phyloP scores from a whole-genome alignment of 169 alveolate species.

The Plasmodium blacklocki region DNA sequence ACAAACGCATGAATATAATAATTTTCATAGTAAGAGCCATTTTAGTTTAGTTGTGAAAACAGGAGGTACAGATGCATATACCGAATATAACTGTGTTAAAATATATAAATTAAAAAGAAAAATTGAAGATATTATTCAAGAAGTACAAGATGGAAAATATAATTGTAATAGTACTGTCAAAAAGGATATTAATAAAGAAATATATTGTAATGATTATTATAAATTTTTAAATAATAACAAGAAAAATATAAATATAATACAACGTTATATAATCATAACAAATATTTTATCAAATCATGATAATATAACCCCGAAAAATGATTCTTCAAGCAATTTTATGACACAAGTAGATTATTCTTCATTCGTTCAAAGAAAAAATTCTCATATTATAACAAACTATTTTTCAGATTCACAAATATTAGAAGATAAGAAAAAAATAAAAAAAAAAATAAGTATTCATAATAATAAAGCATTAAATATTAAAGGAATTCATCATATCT shows the following conservation, averaged over 20 bases:
- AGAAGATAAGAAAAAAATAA: constrained; percentile 2
- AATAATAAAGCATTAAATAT: background rate
- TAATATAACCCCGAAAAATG: background rate
- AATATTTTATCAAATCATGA: background rate
- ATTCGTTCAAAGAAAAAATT: constrained; percentile 7
- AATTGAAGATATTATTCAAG: constrained; percentile 67
- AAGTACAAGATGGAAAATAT: constrained; percentile 40
- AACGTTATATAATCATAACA: constrained; percentile 14
- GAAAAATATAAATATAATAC: constrained; percentile 20
- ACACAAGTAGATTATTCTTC: constrained; percentile 15
- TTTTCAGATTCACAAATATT: constrained; percentile 39
- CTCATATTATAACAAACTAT: constrained; percentile 16
- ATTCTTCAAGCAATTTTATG: background rate
- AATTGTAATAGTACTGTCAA: constrained; percentile 49
- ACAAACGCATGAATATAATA: constrained; percentile 80
- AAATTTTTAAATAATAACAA: constrained; percentile 53
- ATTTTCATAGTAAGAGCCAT: constrained; percentile 80
- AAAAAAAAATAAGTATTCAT: background rate
- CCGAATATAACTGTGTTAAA: constrained; percentile 80
- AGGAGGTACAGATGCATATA: constrained; percentile 85
- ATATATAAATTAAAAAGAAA: constrained; percentile 69
- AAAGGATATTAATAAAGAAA: constrained; percentile 41
- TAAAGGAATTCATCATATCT: background rate
- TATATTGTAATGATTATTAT: constrained; percentile 58
- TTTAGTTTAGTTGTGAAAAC: constrained; percentile 81